Percentiles rank a stretch among this genome's conserved stretches.
These are phyloP conservation scores for Polyporus arcularius DNA, from an alignment of 768 basidiomycete species.

Conservation along the genomic window DNA sequence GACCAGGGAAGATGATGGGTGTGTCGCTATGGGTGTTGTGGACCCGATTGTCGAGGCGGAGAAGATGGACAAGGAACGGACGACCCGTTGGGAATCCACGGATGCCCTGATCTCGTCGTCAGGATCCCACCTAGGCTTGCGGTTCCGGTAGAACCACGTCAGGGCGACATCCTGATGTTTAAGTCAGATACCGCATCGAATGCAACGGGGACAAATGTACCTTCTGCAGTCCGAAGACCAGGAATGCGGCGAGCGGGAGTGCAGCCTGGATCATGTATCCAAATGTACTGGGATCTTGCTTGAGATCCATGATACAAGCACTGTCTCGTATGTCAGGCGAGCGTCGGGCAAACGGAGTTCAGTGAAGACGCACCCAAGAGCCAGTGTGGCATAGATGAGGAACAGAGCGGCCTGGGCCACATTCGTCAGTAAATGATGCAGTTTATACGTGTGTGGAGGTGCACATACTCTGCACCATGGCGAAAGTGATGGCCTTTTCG, in stretches of 20 bases:
- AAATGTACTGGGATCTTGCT: constrained; percentile 26
- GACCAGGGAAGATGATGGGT: constrained; percentile 10
- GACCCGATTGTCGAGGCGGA: constrained; percentile 15
- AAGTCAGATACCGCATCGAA: not conserved
- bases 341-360: no score
- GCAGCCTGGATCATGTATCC: constrained; percentile 52
- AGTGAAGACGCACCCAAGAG: constrained; percentile 39
- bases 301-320: constrained; percentile 19
- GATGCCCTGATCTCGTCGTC: not conserved
- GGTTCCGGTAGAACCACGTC: constrained; percentile 12
- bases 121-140: constrained; percentile 1
- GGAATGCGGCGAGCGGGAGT: constrained; percentile 50
- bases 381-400: constrained; percentile 45
- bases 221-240: constrained; percentile 53
- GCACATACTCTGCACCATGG: constrained; percentile 24
- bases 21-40: constrained; percentile 12
- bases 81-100: not conserved
- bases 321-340: not conserved
- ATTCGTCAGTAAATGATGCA: not conserved
- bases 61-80: not conserved
- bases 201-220: constrained; percentile 28
- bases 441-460: not conserved
- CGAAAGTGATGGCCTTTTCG: constrained; percentile 19
- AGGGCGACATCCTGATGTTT: constrained; percentile 14
- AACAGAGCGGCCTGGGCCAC: constrained; percentile 35